phyloP scores from a whole-genome alignment of 208 protist species.

The Crithidia fasciculata region DNA sequence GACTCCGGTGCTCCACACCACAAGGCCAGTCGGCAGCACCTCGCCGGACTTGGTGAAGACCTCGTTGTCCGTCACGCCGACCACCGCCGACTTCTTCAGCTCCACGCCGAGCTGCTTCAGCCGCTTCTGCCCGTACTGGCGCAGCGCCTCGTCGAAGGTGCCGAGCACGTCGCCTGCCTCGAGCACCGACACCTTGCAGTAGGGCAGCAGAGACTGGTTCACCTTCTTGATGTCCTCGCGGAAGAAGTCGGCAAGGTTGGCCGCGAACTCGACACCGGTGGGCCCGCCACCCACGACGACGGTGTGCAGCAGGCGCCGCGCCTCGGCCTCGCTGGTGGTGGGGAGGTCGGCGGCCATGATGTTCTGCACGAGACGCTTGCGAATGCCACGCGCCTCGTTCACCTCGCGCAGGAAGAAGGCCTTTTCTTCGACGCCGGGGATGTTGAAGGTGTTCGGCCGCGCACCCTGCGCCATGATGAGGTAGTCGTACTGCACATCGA shows the following conservation, averaged over 20 bases:
- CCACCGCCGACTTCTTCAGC: conserved; percentile 74
- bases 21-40: conserved; percentile 65
- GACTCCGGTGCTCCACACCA: conserved; percentile 91
- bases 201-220: conserved; percentile 61
- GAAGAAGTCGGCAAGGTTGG: conserved; percentile 91
- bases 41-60: conserved; percentile 78
- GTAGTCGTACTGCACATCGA: conserved; percentile 92
- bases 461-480: conserved; percentile 91
- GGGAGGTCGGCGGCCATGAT: conserved; percentile 92
- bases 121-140: conserved; percentile 75
- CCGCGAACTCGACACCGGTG: conserved; percentile 90
- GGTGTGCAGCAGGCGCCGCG: conserved; percentile 85
- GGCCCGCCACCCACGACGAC: conserved; percentile 93
- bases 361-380: conserved; percentile 92
- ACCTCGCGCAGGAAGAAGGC: conserved; percentile 92
- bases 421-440: conserved; percentile 89
- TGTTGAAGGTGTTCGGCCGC: conserved; percentile 92
- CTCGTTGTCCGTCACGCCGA: conserved; percentile 70
- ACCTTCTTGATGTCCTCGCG: conserved; percentile 81
- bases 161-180: conserved; percentile 90
- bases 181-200: conserved; percentile 88
- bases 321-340: conserved; percentile 70
- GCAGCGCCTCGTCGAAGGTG: conserved; percentile 84
- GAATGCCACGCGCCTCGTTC: conserved; percentile 86
- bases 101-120: conserved; percentile 72